phyloP scores from a whole-genome alignment of 2,329 filamentous ascomycete genomes.

The Monilinia aucupariae region DNA sequence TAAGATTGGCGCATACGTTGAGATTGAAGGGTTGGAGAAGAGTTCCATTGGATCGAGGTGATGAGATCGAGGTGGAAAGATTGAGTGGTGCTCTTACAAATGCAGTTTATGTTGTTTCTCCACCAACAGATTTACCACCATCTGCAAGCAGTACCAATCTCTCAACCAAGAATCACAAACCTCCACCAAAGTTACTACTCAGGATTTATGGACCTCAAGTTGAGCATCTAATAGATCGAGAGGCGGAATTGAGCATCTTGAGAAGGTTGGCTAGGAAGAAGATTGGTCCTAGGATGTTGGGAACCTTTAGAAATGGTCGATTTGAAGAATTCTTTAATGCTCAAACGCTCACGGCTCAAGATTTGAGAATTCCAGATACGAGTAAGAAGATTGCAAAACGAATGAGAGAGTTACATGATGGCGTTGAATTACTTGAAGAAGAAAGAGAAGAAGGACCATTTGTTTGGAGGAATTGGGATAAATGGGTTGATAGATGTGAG shows the following conservation, averaged over 20 bases:
- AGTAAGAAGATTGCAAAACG: slow-evolving; percentile 93
- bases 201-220: slow-evolving; percentile 93
- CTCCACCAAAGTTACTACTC: slow-evolving; percentile 65
- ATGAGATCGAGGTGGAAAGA: slow-evolving; percentile 64
- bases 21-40: slow-evolving; percentile 87
- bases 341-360: slow-evolving; percentile 67
- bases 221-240: slow-evolving; percentile 90
- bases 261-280: slow-evolving; percentile 82
- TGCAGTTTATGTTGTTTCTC: slow-evolving; percentile 89
- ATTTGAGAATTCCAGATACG: slow-evolving; percentile 75
- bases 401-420: slow-evolving; percentile 93
- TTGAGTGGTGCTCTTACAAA: slow-evolving; percentile 93
- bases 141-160: slow-evolving; percentile 28
- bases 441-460: slow-evolving; percentile 75
- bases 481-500: slow-evolving; percentile 53
- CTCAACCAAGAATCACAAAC: slow-evolving; percentile 33
- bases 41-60: slow-evolving; percentile 66
- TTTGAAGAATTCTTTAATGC: slow-evolving; percentile 95
- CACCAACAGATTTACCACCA: slow-evolving; percentile 57
- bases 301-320: slow-evolving; percentile 88
- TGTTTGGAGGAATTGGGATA: slow-evolving; percentile 89
- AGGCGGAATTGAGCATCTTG: slow-evolving; percentile 82
- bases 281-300: slow-evolving; percentile 85
- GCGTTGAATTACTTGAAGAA: slow-evolving; percentile 74
- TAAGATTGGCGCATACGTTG: slow-evolving; percentile 82